Evolutionary conservation across 176 grass and related monocot genomes (phyloP).

Genomic region (Luzula sylvatica): DNA sequence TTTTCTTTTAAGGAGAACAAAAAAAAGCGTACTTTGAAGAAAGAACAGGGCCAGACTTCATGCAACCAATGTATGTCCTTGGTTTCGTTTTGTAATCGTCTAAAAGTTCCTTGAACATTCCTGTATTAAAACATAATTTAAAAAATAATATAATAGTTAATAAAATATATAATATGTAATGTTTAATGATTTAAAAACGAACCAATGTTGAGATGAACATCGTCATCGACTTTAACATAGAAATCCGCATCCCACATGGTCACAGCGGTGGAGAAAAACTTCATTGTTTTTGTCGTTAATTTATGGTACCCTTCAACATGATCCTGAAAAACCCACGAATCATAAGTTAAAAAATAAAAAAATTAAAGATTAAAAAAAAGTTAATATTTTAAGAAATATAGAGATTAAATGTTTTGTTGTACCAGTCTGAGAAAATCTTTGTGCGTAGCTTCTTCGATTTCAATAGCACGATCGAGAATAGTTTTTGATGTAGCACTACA

Average conservation of each 20-base stretch:
- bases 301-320: constrained; percentile 87
- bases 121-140: constrained; percentile 18
- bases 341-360: background rate
- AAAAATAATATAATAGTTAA: constrained; percentile 6
- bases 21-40: constrained; percentile 52
- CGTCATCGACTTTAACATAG: constrained; percentile 83
- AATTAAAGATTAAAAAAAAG: constrained; percentile 2
- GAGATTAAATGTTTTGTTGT: background rate
- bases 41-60: constrained; percentile 73
- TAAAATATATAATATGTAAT: background rate
- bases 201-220: constrained; percentile 73
- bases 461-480: constrained; percentile 53
- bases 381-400: background rate
- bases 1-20: background rate
- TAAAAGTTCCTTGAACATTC: constrained; percentile 40
- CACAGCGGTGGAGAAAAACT: constrained; percentile 52
- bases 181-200: background rate
- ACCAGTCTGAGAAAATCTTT: constrained; percentile 57
- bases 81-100: constrained; percentile 32
- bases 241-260: constrained; percentile 63
- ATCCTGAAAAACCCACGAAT: constrained; percentile 17
- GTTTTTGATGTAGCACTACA: constrained; percentile 18
- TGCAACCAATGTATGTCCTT: constrained; percentile 67
- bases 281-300: constrained; percentile 56
- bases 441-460: constrained; percentile 38